Evolutionary conservation across 73 alveolate genomes (phyloP).

Genomic region (Symbiodinium pilosum): DNA sequence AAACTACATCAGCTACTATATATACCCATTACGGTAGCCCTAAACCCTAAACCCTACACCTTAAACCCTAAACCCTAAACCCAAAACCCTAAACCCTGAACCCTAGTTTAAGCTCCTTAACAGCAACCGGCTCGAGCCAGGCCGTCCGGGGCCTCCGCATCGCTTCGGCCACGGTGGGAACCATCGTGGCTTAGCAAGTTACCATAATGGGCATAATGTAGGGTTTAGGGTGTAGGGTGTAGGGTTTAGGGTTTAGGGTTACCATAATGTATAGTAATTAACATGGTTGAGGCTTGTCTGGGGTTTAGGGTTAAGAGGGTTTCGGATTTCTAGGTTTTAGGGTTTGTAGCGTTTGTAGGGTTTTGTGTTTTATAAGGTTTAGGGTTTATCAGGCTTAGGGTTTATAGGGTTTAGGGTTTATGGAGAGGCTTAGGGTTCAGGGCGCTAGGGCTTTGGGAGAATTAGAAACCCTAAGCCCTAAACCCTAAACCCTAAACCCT

Average conservation of each 20-base stretch:
- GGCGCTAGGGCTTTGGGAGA: no score
- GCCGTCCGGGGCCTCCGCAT: constrained; percentile 63
- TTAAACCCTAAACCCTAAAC: not conserved
- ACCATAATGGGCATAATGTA: not conserved
- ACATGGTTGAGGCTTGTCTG: no score
- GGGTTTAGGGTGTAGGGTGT: not conserved
- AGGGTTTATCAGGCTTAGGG: not conserved
- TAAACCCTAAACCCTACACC: not conserved
- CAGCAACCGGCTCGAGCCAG: not conserved
- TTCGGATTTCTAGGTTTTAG: not conserved
- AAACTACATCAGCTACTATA: no score
- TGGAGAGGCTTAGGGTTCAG: no score
- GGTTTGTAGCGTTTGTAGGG: not conserved
- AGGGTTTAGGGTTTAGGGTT: not conserved
- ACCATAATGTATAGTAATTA: no score
- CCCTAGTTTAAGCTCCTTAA: not conserved
- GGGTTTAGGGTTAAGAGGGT: no score
- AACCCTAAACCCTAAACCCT: no score
- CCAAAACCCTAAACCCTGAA: not conserved
- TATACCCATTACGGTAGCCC: not conserved
- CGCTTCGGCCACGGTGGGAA: constrained; percentile 39
- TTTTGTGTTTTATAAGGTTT: not conserved
- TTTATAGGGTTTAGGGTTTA: not conserved
- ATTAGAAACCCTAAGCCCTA: no score
- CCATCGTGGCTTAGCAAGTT: constrained; percentile 37